Conservation (phyloP, 2,329 filamentous ascomycete genomes). For the Sphaerostilbella broomeana region DNA sequence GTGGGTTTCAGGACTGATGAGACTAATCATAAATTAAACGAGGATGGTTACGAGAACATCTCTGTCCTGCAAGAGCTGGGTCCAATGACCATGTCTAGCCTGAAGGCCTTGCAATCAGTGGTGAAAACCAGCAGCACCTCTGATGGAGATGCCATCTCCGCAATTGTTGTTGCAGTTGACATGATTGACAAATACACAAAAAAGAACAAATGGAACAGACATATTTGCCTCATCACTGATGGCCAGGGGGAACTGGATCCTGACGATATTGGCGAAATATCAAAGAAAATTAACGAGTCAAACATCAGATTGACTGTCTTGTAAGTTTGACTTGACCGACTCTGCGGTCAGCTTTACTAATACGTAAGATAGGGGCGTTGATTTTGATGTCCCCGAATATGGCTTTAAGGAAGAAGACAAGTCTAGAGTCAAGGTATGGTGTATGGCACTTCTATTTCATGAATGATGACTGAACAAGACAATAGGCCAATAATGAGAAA, state of each 20-base stretch:
- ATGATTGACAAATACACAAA: slow-evolving; percentile 79
- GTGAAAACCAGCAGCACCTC: slow-evolving; percentile 63
- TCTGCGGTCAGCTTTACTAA: background rate
- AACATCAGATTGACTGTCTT: slow-evolving; percentile 73
- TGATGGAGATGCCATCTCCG: slow-evolving; percentile 78
- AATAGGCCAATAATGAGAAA: slow-evolving; percentile 59
- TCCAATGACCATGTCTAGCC: slow-evolving; percentile 56
- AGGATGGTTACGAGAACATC: slow-evolving; percentile 75
- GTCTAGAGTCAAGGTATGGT: slow-evolving; percentile 54
- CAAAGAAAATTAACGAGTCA: slow-evolving; percentile 65
- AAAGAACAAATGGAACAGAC: slow-evolving; percentile 72
- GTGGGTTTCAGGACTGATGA: slow-evolving; percentile 76
- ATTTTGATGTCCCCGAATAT: slow-evolving; percentile 87
- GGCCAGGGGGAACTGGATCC: slow-evolving; percentile 66
- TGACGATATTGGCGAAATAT: slow-evolving; percentile 64
- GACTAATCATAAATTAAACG: slow-evolving; percentile 62
- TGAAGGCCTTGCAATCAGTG: slow-evolving; percentile 56
- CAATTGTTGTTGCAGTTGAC: slow-evolving; percentile 75
- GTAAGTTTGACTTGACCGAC: slow-evolving; percentile 42
- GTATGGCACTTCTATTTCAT: background rate
- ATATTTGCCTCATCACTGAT: slow-evolving; percentile 81
- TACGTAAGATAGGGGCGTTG: slow-evolving; percentile 61
- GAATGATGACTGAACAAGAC: background rate
- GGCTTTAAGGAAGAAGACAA: slow-evolving; percentile 93
- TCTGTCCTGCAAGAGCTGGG: slow-evolving; percentile 65